phyloP scores from a whole-genome alignment of 2,329 filamentous ascomycete genomes.

The Aspergillus felis region DNA sequence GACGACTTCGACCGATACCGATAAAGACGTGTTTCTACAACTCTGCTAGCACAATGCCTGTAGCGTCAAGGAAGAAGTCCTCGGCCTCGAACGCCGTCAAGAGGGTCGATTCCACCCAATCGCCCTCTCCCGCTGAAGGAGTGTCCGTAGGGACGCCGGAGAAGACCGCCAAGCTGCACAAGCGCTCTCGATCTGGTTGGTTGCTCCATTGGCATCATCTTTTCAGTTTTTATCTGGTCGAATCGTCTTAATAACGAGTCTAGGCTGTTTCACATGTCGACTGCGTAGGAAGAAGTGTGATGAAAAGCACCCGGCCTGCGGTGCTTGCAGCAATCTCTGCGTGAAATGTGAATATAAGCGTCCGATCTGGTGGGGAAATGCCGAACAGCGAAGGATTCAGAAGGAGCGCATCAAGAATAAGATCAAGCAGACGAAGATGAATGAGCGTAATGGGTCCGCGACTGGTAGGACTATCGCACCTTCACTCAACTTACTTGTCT shows the following conservation, averaged over 20 bases:
- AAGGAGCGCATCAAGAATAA: slow-evolving; percentile 96
- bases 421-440: slow-evolving; percentile 94
- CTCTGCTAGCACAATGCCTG: slow-evolving; percentile 14
- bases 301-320: slow-evolving; percentile 61
- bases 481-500: background rate
- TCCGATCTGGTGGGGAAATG: slow-evolving; percentile 96
- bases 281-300: slow-evolving; percentile 68
- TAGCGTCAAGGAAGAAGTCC: slow-evolving; percentile 15
- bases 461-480: slow-evolving; percentile 29
- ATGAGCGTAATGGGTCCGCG: slow-evolving; percentile 68
- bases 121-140: slow-evolving; percentile 44
- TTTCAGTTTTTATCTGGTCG: background rate
- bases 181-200: slow-evolving; percentile 90
- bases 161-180: slow-evolving; percentile 82
- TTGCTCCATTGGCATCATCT: slow-evolving; percentile 23
- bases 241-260: background rate
- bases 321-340: slow-evolving; percentile 67
- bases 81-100: slow-evolving; percentile 7
- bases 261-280: slow-evolving; percentile 66
- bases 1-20: background rate
- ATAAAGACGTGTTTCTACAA: background rate
- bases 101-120: slow-evolving; percentile 18
- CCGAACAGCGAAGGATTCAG: slow-evolving; percentile 75
- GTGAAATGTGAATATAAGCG: slow-evolving; percentile 93
- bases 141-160: slow-evolving; percentile 45